Evolutionary conservation across 2,329 filamentous ascomycete species (phyloP), one percentile per base, ranked within the genome.

Genomic region (Ophiostoma sp.): DNA sequence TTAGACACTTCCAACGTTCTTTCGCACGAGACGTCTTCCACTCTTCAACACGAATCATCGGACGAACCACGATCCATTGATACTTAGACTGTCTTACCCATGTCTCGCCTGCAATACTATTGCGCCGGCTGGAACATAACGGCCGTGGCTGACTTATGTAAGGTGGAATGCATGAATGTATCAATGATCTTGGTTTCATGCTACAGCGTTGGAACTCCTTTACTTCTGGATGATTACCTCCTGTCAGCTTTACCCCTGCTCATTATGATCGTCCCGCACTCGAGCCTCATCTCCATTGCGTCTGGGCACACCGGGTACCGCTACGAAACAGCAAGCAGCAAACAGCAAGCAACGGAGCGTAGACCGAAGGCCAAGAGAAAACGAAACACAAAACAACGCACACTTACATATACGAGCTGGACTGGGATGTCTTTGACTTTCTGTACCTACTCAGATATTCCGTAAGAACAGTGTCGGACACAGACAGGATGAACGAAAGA

Each of bases 1-100:
- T 55, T 7, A 55, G 49, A 55, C 49, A 55, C 27, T 27, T n/a
- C 49, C 49, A 55, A 55, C 49, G 49, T 55, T 55, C 49, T 55
- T 55, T 55, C 49, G 49, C 49, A 55, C 49, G 49, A 55, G 49
- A 55, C 49, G 5, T 27, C 27, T 27, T 27, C 27, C 27, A 27
- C 12, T 55, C 49, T 55, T 12, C 18, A 55, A 27, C 7, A 45
- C 49, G 11, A n/a, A 55, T n/a, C 14, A 18, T 55, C n/a, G 49
- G 49, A 55, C 49, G 49, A 55, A 36, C 49, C 49, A 55, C 27
- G 49, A 12, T 47, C 45, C 27, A 27, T 27, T 27, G 27, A 47
- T 12, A 14, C 18, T 6, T 18, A 27, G n/a, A 55, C 49, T 55
- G 49, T 55, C 49, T 55, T 55, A 55, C 18, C 27, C 14, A 27